Conservation (phyloP, 177 flowering plant genomes). For the Vitis hybrid region DNA sequence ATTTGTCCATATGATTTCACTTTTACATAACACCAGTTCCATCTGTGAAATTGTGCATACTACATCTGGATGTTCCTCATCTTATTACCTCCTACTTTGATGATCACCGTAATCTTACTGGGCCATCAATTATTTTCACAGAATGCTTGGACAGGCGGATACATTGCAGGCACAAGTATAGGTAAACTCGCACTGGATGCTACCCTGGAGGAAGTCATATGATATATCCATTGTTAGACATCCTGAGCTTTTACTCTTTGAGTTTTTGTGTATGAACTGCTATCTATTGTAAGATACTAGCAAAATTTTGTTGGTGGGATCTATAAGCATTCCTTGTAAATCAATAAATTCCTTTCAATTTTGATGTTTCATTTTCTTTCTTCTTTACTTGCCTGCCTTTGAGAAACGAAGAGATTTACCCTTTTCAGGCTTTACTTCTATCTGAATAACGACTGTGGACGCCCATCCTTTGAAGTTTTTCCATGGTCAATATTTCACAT, state of each 20-base stretch:
- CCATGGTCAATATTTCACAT: no score
- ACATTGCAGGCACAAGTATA: slow-evolving; percentile 89
- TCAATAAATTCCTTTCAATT: no score
- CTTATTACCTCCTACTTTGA: neutral
- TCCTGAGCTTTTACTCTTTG: neutral
- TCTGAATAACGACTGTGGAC: no score
- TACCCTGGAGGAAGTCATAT: neutral
- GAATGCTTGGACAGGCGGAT: slow-evolving; percentile 99
- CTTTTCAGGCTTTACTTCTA: no score
- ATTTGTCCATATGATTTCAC: neutral
- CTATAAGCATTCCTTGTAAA: neutral
- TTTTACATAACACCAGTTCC: neutral
- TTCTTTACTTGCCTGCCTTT: no score
- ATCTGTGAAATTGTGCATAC: neutral
- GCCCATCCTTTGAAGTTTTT: no score
- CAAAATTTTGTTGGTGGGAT: neutral
- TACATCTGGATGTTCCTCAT: neutral
- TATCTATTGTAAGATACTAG: neutral
- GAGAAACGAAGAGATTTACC: no score
- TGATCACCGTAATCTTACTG: neutral
- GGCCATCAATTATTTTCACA: slow-evolving; percentile 26
- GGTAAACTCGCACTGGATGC: slow-evolving; percentile 41
- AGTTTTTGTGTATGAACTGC: no score
- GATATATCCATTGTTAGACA: no score
- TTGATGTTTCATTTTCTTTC: no score